phyloP scores from a whole-genome alignment of 495 filamentous ascomycete genomes.

The Penicillium soppii region DNA sequence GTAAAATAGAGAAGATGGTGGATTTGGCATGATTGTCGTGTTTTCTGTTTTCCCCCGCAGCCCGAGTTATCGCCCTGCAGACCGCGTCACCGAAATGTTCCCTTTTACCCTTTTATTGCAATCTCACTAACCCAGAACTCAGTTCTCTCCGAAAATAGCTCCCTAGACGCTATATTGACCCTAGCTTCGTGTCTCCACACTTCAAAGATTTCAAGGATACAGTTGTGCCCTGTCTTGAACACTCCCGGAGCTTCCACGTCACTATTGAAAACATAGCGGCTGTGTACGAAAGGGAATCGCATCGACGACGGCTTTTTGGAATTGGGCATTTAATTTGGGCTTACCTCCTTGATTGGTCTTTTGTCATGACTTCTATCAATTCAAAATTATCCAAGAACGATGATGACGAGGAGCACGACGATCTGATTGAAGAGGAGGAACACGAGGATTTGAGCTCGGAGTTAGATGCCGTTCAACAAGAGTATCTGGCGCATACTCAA shows the following conservation, averaged over 20 bases:
- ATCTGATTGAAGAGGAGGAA: conserved; percentile 41
- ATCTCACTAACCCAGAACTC: conserved; percentile 16
- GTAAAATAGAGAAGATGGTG: conserved; percentile 14
- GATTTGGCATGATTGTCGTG: conserved; percentile 30
- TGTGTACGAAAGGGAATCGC: conserved; percentile 11
- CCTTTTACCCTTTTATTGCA: conserved; percentile 14
- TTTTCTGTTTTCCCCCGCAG: conserved; percentile 15
- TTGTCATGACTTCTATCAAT: conserved; percentile 31
- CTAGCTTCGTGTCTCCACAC: conserved; percentile 1
- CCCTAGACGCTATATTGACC: conserved; percentile 9
- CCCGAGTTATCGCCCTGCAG: conserved; percentile 25
- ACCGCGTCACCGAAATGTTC: conserved; percentile 35
- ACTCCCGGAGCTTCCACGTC: conserved; percentile 20
- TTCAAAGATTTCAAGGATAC: conserved; percentile 5
- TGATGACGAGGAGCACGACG: conserved; percentile 40
- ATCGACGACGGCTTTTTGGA: neutral
- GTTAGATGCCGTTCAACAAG: conserved; percentile 31
- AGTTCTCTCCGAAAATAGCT: conserved; percentile 6
- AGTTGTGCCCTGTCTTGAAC: conserved; percentile 13
- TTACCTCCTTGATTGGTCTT: neutral
- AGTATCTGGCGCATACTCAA: conserved; percentile 32
- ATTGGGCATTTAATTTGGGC: neutral
- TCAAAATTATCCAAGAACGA: conserved; percentile 31
- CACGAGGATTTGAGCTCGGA: conserved; percentile 35
- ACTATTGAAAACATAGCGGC: conserved; percentile 15